phyloP scores from a whole-genome alignment of 495 filamentous ascomycete species.

The Entonaema liquescens region DNA sequence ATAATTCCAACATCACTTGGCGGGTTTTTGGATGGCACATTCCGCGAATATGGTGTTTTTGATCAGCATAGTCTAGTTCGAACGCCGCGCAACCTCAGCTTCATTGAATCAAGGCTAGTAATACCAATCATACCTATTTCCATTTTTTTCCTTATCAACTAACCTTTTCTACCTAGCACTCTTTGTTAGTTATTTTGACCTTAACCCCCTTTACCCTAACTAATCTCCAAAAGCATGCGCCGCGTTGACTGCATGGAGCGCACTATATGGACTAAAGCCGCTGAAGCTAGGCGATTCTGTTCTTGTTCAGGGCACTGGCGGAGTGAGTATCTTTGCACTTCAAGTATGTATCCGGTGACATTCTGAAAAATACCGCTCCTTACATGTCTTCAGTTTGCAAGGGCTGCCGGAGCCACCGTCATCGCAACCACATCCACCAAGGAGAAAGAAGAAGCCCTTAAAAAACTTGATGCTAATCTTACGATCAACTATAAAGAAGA shows the following conservation, averaged over 20 bases:
- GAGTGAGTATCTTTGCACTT: slow-evolving; percentile 79
- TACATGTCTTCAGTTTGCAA: slow-evolving; percentile 66
- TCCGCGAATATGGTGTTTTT: too few species aligned
- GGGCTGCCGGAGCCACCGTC: slow-evolving; percentile 80
- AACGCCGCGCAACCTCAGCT: too few species aligned
- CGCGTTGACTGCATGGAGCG: slow-evolving; percentile 84
- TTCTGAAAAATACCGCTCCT: background rate
- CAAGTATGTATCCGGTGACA: slow-evolving; percentile 58
- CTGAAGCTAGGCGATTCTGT: slow-evolving; percentile 76
- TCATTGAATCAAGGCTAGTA: too few species aligned
- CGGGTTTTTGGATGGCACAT: too few species aligned
- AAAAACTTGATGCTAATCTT: slow-evolving; percentile 78
- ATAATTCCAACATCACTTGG: slow-evolving; percentile 68
- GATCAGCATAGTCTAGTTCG: too few species aligned
- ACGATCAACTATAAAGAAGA: slow-evolving; percentile 80
- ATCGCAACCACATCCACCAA: slow-evolving; percentile 81
- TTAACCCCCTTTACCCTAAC: background rate
- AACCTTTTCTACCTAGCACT: too few species aligned
- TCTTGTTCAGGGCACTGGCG: slow-evolving; percentile 82
- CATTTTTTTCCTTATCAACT: too few species aligned
- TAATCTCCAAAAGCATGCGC: slow-evolving; percentile 61
- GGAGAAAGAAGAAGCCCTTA: slow-evolving; percentile 70
- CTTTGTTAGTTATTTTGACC: too few species aligned
- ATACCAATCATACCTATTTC: too few species aligned
- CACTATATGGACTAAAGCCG: slow-evolving; percentile 73